A percentile compares a stretch with the other conserved stretches of the same genome.
Evolutionary conservation across 1,284 basidiomycete genomes (phyloP).

Genomic region (Lignosus rhinocerotis): DNA sequence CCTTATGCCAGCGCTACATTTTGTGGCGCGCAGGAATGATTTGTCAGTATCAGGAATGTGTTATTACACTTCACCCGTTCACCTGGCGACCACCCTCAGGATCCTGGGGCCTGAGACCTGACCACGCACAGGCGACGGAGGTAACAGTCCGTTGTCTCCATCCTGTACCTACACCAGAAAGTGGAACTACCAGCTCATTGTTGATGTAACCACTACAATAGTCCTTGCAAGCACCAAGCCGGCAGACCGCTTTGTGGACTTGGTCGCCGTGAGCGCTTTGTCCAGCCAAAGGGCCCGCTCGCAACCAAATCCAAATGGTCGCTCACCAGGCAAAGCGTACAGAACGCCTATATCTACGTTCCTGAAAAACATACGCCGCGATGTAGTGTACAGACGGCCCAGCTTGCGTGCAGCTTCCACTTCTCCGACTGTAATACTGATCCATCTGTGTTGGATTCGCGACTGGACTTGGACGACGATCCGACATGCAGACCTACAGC

Average conservation of each 20-base stretch:
- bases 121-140: too few species aligned
- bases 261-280: too few species aligned
- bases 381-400: background rate
- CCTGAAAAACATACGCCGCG: background rate
- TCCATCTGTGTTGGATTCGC: background rate
- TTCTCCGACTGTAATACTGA: background rate
- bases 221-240: background rate
- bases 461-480: background rate
- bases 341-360: background rate
- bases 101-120: too few species aligned
- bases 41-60: too few species aligned
- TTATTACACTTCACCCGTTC: too few species aligned
- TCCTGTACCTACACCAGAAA: background rate
- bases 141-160: too few species aligned
- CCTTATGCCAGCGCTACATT: too few species aligned
- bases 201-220: background rate
- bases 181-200: background rate
- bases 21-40: too few species aligned
- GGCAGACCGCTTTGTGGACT: background rate
- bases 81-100: too few species aligned
- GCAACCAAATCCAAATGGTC: background rate
- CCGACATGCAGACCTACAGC: constrained; percentile 20
- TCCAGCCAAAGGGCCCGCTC: background rate
- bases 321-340: background rate
- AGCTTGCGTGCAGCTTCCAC: background rate